Conservation (phyloP, 805 yeast species). For the Yamadazyma endophytica region DNA sequence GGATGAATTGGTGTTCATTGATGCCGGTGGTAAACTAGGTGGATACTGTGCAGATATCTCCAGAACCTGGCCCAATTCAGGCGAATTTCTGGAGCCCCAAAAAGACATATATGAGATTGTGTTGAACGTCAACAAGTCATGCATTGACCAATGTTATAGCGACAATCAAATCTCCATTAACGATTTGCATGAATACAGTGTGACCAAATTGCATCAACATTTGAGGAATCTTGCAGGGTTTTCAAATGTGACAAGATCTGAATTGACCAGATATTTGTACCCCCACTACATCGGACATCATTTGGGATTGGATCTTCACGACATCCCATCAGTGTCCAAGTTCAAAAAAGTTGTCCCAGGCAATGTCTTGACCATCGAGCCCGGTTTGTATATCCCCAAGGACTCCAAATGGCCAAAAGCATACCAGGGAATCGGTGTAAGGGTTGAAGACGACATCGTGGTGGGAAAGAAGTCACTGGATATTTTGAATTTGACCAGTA, state of each 20-base stretch:
- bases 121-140: slow-evolving; percentile 70
- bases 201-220: slow-evolving; percentile 54
- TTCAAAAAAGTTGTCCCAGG: slow-evolving; percentile 52
- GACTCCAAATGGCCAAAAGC: slow-evolving; percentile 68
- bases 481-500: slow-evolving; percentile 58
- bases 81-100: slow-evolving; percentile 73
- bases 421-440: slow-evolving; percentile 84
- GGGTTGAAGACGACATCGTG: slow-evolving; percentile 92
- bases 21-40: slow-evolving; percentile 91
- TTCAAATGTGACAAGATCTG: slow-evolving; percentile 44
- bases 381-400: slow-evolving; percentile 88
- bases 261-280: slow-evolving; percentile 53
- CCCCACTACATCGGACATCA: slow-evolving; percentile 98
- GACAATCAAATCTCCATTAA: slow-evolving; percentile 52
- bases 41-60: slow-evolving; percentile 96
- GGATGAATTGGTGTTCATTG: slow-evolving; percentile 85
- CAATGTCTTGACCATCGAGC: slow-evolving; percentile 92
- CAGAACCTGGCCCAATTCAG: slow-evolving; percentile 90
- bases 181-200: slow-evolving; percentile 72
- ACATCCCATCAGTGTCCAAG: slow-evolving; percentile 63
- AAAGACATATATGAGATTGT: slow-evolving; percentile 86
- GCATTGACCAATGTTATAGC: slow-evolving; percentile 68
- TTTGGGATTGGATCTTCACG: slow-evolving; percentile 89
- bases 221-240: slow-evolving; percentile 70
- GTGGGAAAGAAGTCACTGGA: slow-evolving; percentile 59